Base-by-base conservation (phyloP, 768 basidiomycete genomes). In the Dacryopinax spathularia region DNA sequence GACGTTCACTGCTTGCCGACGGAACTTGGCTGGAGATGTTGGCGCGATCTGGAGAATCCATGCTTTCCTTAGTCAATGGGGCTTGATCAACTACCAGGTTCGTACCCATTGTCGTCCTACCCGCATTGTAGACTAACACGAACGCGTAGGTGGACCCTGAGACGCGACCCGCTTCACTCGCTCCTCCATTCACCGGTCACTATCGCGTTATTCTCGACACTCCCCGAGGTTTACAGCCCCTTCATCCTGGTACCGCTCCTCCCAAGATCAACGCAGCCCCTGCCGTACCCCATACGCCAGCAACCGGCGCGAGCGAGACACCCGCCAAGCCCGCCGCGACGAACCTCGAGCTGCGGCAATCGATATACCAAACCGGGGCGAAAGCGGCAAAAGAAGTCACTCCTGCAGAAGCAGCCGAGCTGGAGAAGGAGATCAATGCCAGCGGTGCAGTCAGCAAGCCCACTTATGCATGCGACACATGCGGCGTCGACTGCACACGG, bases 21-120 rank as follows among this genome's bases (percentile, higher is more conserved):
- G 96, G 67, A 99, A 99, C 75, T 75, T 99, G 67, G 95, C 95
- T 3, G 96, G 96, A 44, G 96, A 99, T 73, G 96, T 98, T 5
- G 97, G 96, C 70, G 92, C 91, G 27, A 89, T 99, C 70, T 95
- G 98, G 94, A 86, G 96, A 61, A 95, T 99, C 0, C 96, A 99
- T 74, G 94, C 93, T 2, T 98, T 99, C 73, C 79, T 99, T 33
- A 96, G 98, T 73, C 96, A 98, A 70, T 99, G 96, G 96, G 96
- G 96, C 0, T 79, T 99, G 64, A 86, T 99, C 71, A 99, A 99
- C 77, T 99, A 99, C 74, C 96, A 99, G 81, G 95, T 93, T 67
- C 63, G 82, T 70, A 25, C 31, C 39, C 0, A 5, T n/a, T 33
- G 20, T 33, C 44, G 10, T 1, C 20, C 1, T 33, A 2, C 37